Base-by-base conservation (phyloP, 1,139 yeast genomes). In the Suhomyces maxii region DNA sequence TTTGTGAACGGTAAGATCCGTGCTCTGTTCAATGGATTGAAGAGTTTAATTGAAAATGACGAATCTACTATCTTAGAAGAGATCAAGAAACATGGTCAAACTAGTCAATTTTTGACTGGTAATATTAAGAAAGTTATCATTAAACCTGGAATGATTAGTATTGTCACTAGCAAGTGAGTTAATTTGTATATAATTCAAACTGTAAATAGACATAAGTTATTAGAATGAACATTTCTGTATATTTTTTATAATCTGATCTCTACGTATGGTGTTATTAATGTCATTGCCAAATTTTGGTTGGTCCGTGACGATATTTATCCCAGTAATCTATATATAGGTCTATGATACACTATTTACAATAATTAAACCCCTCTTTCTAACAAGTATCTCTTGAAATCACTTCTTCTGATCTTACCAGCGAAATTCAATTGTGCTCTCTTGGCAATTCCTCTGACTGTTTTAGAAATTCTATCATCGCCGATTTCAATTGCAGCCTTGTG, bases 1-100 rank as follows among this genome's bases (percentile, higher is more conserved):
- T 80, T 86, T 56, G 69, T 89, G 33, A 83, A 89, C 59, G 96
- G 96, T 1, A 86, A 83, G 61, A 73, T 79, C 58, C 76, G 84
- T 50, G 79, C 78, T 46, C 69, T 70, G 31, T 68, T 81, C 49
- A 58, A 64, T 13, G 77, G 71, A 2, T 56, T 63, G 6, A 67
- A 68, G 39, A 57, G 62, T 1, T 60, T 78, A 37, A 57, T 66
- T 3, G 58, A 68, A 3, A 49, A 50, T 12, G 64, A 71, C 9
- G 66, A 71, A 32, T 47, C 48, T 1, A 53, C 50, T 2, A 48
- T 70, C 18, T 44, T 65, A 5, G 58, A 54, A 5, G 39, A 43
- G 23, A 47, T 59, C 3, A 42, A 41, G 23, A 35, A 44, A 8
- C 32, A 47, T 8, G 53, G 48, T 12, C 43, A 46, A 8, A 38